Conservation (phyloP, 495 filamentous ascomycete species). For the Aeminium ludgeri region DNA sequence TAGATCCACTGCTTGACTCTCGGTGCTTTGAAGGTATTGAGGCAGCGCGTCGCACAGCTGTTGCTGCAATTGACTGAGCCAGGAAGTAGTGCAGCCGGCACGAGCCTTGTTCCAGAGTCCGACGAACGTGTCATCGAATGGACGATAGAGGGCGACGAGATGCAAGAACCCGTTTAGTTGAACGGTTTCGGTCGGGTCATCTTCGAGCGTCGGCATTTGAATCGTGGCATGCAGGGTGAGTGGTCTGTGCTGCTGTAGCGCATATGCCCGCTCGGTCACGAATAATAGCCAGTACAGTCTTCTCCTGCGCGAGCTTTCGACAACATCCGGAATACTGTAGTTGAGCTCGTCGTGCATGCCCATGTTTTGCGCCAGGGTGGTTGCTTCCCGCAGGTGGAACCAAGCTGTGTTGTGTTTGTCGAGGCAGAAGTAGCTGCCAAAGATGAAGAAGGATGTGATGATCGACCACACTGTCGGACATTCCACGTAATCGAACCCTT, state of each 20-base stretch:
- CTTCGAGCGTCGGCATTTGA: constrained; percentile 43
- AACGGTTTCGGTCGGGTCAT: constrained; percentile 26
- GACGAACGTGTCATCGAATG: constrained; percentile 55
- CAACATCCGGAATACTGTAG: constrained; percentile 29
- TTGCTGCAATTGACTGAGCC: constrained; percentile 44
- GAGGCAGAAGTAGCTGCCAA: constrained; percentile 56
- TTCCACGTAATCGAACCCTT: constrained; percentile 58
- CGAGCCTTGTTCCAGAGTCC: constrained; percentile 57
- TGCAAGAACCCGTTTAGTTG: constrained; percentile 43
- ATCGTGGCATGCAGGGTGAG: constrained; percentile 50
- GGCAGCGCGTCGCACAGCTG: constrained; percentile 50
- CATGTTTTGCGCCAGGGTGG: constrained; percentile 36
- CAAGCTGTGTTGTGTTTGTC: constrained; percentile 56
- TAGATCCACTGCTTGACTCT: constrained; percentile 54
- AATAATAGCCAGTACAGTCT: constrained; percentile 59
- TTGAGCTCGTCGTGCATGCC: constrained; percentile 46
- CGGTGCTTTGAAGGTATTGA: constrained; percentile 41
- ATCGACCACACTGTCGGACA: constrained; percentile 48
- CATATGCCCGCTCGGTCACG: constrained; percentile 59
- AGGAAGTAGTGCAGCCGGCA: constrained; percentile 36
- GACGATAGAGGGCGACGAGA: constrained; percentile 48
- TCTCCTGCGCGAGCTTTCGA: constrained; percentile 37
- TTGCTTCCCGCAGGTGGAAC: constrained; percentile 56
- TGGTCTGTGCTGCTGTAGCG: constrained; percentile 58
- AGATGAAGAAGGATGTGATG: constrained; percentile 66